Evolutionary conservation across 768 basidiomycete genomes (phyloP).

Genomic region (Mycena chlorophos): DNA sequence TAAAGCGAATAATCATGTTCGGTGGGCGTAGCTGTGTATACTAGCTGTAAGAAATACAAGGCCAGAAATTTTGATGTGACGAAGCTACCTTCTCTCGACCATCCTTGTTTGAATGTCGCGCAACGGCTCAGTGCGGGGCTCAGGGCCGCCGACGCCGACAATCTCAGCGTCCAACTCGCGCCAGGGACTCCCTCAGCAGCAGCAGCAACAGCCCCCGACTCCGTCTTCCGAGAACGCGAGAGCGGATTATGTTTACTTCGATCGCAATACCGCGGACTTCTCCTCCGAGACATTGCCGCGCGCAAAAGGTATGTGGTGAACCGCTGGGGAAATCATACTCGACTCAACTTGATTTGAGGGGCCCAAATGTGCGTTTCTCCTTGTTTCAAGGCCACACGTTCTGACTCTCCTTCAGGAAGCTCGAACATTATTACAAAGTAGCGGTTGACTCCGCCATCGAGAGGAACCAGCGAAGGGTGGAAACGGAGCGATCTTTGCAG

Average conservation of each 20-base stretch:
- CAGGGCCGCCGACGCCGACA: background rate
- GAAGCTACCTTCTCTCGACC: too few species aligned
- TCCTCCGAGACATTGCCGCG: slow-evolving; percentile 79
- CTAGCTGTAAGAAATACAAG: too few species aligned
- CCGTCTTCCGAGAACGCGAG: background rate
- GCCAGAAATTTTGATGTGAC: too few species aligned
- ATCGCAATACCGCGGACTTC: slow-evolving; percentile 73
- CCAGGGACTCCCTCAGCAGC: too few species aligned
- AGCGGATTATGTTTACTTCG: slow-evolving; percentile 87
- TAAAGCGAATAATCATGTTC: too few species aligned
- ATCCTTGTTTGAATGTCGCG: background rate
- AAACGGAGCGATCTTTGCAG: slow-evolving; percentile 60
- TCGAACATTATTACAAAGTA: slow-evolving; percentile 96
- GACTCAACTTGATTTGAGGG: too few species aligned
- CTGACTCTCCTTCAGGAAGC: slow-evolving; percentile 22
- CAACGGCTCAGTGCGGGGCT: background rate
- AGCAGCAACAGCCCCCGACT: background rate
- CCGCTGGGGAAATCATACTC: too few species aligned
- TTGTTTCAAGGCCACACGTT: background rate
- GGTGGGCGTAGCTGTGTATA: too few species aligned
- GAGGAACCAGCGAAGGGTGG: slow-evolving; percentile 72
- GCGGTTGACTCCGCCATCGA: slow-evolving; percentile 95
- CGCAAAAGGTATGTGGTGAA: too few species aligned
- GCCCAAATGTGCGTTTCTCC: slow-evolving; percentile 73
- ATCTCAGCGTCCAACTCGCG: background rate